These are phyloP conservation scores for Apiospora marii DNA, from an alignment of 2,329 filamentous ascomycete species.

Conservation along the genomic window DNA sequence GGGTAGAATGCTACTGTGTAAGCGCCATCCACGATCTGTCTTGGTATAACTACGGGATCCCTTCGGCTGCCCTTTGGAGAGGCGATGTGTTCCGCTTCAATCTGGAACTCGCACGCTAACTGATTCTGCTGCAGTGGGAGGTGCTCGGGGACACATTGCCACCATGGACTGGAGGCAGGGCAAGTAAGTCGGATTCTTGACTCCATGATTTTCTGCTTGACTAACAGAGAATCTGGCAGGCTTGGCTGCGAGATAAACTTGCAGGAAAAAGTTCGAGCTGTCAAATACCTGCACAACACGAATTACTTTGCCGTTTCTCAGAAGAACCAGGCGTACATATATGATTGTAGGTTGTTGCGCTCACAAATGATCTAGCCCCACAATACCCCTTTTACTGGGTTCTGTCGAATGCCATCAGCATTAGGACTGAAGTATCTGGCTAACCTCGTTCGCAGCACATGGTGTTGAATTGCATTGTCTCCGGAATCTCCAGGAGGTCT, in stretches of 20 bases:
- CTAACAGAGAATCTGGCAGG: conserved; percentile 62
- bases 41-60: neutral
- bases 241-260: conserved; percentile 91
- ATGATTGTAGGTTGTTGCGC: conserved; percentile 62
- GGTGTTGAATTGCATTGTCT: conserved; percentile 94
- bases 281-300: conserved; percentile 92
- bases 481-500: conserved; percentile 88
- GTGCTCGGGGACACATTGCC: conserved; percentile 92
- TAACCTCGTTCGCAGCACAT: conserved; percentile 41
- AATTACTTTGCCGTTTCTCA: conserved; percentile 95
- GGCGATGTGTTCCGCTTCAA: neutral
- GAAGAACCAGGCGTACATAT: conserved; percentile 97
- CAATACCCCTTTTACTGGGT: conserved; percentile 3
- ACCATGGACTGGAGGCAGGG: conserved; percentile 72
- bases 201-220: neutral
- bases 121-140: conserved; percentile 62
- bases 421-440: neutral
- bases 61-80: neutral
- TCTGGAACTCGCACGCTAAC: neutral
- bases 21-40: neutral
- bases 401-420: neutral
- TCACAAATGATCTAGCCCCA: no score
- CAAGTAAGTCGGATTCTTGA: conserved; percentile 19
- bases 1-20: conserved; percentile 77
- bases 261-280: conserved; percentile 84